Evolutionary conservation across 305 asterid species (phyloP), one percentile per base, ranked within the genome.

Genomic region (Withania somnifera): DNA sequence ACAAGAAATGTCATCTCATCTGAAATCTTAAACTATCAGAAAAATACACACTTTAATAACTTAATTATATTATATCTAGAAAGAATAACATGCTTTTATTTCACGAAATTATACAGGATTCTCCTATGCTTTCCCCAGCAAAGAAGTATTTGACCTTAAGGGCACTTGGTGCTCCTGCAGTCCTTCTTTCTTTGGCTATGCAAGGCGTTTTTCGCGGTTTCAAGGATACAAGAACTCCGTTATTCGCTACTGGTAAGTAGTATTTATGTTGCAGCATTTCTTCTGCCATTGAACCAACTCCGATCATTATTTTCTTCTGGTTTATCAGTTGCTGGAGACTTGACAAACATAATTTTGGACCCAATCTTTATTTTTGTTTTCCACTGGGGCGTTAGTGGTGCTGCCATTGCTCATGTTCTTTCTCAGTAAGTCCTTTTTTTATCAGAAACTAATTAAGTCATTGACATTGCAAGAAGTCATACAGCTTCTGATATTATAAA

Each of bases 401-500:
- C 99, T 20, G 99, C 99, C 87, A 95, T 95, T 84, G 97, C 99
- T 83, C 99, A 94, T 86, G 99, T 96, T 47, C 86, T 94, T 53
- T 94, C 99, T 45, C 99, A 94, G 99, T 95, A 86, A 87, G 96
- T 83, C 83, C 57, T 11, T 32, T 3, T 22, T 51, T n/a, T 14
- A 67, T 77, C 67, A 56, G 52, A 80, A 24, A 40, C 22, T 63
- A 61, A 10, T 19, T 2, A 20, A 5, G 6, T 1, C 6, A 34
- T 34, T 34, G 40, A 57, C 20, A 36, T 80, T 45, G 17, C 20
- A 13, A 30, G n/a, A 13, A 30, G n/a, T 63, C 20, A 63, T 2
- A 60, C 60, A 58, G 36, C 47, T 80, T 3, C 73, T 54, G 20
- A 80, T 34, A 61, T 45, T 26, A 51, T 17, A n/a, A n/a, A n/a